These are phyloP conservation scores for Penicillium oxalicum DNA, from an alignment of 2,329 filamentous ascomycete genomes.

Conservation along the genomic window DNA sequence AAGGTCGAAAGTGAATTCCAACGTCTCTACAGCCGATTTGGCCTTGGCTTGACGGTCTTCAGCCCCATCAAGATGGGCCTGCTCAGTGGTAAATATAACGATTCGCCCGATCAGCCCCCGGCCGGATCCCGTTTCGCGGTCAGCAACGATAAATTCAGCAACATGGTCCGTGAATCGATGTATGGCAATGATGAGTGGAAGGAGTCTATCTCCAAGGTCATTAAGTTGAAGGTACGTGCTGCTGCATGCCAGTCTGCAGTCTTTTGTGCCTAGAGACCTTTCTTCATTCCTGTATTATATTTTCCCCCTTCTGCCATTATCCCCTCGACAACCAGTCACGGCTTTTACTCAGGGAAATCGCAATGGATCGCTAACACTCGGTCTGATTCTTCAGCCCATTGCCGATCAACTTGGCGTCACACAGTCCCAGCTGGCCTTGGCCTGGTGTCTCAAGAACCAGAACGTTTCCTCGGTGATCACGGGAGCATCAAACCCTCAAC, in stretches of 20 bases:
- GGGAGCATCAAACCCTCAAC: conserved; percentile 42
- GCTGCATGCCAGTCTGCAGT: background rate
- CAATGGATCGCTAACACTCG: no score
- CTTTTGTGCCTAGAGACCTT: background rate
- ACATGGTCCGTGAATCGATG: background rate
- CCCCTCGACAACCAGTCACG: no score
- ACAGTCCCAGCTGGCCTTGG: conserved; percentile 51
- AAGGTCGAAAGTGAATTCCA: conserved; percentile 59
- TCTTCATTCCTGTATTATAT: no score
- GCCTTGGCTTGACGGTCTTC: conserved; percentile 59
- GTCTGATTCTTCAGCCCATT: background rate
- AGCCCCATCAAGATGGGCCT: conserved; percentile 58
- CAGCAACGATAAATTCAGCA: conserved; percentile 31
- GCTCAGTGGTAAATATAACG: conserved; percentile 63
- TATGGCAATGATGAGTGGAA: conserved; percentile 1
- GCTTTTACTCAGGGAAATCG: no score
- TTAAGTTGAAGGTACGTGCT: background rate
- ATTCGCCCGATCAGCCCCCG: conserved; percentile 47
- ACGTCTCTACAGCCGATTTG: conserved; percentile 55
- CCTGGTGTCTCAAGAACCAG: conserved; percentile 55
- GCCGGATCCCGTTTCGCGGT: conserved; percentile 54
- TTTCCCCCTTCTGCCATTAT: no score
- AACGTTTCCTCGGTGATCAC: conserved; percentile 45
- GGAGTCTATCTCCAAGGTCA: background rate
- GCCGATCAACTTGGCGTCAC: conserved; percentile 44